Conservation (phyloP, 1,284 basidiomycete species). For the Ustilago sp. region DNA sequence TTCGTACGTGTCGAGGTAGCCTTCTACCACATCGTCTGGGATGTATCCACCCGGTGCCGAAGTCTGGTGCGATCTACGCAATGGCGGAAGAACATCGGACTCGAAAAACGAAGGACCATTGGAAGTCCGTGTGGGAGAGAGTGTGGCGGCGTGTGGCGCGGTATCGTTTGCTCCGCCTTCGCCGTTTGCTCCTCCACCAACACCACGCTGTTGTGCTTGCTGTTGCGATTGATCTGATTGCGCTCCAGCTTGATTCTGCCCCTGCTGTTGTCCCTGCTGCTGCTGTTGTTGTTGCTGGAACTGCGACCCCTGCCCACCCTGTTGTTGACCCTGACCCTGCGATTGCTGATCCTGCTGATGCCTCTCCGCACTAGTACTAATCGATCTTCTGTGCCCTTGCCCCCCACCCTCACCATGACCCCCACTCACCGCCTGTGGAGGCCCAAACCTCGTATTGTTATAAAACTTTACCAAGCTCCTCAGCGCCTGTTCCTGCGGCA, state of each 20-base stretch:
- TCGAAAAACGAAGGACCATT: constrained; percentile 67
- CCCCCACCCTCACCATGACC: constrained; percentile 48
- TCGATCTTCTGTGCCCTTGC: constrained; percentile 52
- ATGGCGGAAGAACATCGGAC: constrained; percentile 73
- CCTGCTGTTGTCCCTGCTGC: constrained; percentile 17
- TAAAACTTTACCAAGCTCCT: constrained; percentile 92
- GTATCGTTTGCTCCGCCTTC: constrained; percentile 5
- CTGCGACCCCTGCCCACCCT: constrained; percentile 13
- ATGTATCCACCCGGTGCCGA: constrained; percentile 71
- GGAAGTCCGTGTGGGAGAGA: constrained; percentile 32
- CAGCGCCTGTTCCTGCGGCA: constrained; percentile 95
- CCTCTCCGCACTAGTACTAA: constrained; percentile 45
- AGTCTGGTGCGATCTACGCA: constrained; percentile 64
- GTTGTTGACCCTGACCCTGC: constrained; percentile 10
- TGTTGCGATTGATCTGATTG: constrained; percentile 8
- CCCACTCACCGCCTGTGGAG: constrained; percentile 27
- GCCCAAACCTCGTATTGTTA: constrained; percentile 69
- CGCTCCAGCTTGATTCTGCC: background rate
- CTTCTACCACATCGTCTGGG: constrained; percentile 72
- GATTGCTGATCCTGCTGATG: constrained; percentile 26
- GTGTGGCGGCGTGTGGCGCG: constrained; percentile 21
- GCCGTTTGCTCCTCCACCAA: constrained; percentile 9
- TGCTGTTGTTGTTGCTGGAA: constrained; percentile 23
- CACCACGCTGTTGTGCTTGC: constrained; percentile 21
- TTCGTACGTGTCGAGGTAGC: constrained; percentile 74